Base-by-base conservation (phyloP, 2,329 filamentous ascomycete genomes). In the Trichoderma afroharzianum region DNA sequence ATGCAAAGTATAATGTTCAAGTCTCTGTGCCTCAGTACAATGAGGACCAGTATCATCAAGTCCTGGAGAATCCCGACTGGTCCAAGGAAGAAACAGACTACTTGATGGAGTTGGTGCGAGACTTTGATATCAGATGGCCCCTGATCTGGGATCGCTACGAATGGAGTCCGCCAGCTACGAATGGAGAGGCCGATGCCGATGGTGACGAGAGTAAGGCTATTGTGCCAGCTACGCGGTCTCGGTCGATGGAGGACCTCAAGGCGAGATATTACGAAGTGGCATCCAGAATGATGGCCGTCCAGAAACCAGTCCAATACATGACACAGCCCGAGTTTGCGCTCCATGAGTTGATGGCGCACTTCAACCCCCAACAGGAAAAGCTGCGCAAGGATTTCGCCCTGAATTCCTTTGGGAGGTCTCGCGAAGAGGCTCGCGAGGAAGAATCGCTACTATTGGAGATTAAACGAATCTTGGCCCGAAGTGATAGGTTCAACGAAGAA, bases 71-170 rank as follows among this genome's bases (percentile, higher is more conserved):
- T 78, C 85, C 89, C 15, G 91, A 95, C 76, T 99, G 96, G 96
- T 91, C 92, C 15, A 93, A 92, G 77, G 92, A 96, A 76, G 96
- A 99, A 82, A 99, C 96, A 9, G 94, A 98, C 79, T 98, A 98
- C 78, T 82, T 99, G 74, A 88, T 98, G 79, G 84, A 88, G 3
- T 80, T 95, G 43, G 93, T 90, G 15, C 87, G 87, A 71, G 92
- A 95, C 61, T 97, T 91, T 78, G 94, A 97, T 78, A 86, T 97
- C 72, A 91, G 96, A 75, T 99, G 96, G 94, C 88, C 95, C 4
- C 81, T 98, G 18, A 93, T 99, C 72, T 93, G 92, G 85, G 96
- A 99, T 80, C 92, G 95, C 71, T 99, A 98, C 82, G 93, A 97
- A 68, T 97, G 89, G 79, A 82, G 80, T 4, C 85, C 87, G 3